Evolutionary conservation across 805 yeast species (phyloP).

Genomic region (Groenewaldozyma salmanticensis): DNA sequence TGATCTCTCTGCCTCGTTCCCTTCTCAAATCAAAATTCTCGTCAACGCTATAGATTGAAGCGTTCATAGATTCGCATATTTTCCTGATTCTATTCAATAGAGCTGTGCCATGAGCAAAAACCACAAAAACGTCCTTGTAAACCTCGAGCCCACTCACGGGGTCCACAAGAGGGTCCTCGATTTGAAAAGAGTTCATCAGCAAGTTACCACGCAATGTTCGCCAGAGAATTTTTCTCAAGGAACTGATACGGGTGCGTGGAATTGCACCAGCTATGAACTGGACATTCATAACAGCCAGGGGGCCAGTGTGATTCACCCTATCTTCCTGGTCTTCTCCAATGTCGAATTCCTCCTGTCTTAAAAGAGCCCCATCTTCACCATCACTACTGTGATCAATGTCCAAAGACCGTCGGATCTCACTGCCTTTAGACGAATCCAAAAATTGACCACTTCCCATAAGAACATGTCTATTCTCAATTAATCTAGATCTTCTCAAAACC

Average conservation of each 20-base stretch:
- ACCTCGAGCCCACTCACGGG: slow-evolving; percentile 42
- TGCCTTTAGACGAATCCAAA: slow-evolving; percentile 31
- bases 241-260: slow-evolving; percentile 53
- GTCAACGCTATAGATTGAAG: slow-evolving; percentile 58
- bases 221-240: slow-evolving; percentile 81
- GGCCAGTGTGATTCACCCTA: background rate
- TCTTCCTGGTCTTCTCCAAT: slow-evolving; percentile 11
- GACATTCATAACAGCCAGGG: slow-evolving; percentile 22
- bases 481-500: slow-evolving; percentile 45
- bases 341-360: slow-evolving; percentile 17
- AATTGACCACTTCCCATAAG: slow-evolving; percentile 40
- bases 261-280: slow-evolving; percentile 73
- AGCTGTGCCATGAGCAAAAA: slow-evolving; percentile 82
- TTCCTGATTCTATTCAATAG: slow-evolving; percentile 62
- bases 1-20: slow-evolving; percentile 30
- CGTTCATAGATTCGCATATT: slow-evolving; percentile 84
- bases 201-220: slow-evolving; percentile 88
- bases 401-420: slow-evolving; percentile 17
- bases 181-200: slow-evolving; percentile 63
- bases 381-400: slow-evolving; percentile 16
- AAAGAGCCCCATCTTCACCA: slow-evolving; percentile 27
- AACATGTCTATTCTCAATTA: slow-evolving; percentile 65
- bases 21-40: slow-evolving; percentile 33
- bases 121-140: slow-evolving; percentile 73
- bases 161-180: slow-evolving; percentile 58